A percentile compares a stretch with the other conserved stretches of the same genome.
phyloP scores from a whole-genome alignment of 257 asterid genomes.

The Ballota nigra region DNA sequence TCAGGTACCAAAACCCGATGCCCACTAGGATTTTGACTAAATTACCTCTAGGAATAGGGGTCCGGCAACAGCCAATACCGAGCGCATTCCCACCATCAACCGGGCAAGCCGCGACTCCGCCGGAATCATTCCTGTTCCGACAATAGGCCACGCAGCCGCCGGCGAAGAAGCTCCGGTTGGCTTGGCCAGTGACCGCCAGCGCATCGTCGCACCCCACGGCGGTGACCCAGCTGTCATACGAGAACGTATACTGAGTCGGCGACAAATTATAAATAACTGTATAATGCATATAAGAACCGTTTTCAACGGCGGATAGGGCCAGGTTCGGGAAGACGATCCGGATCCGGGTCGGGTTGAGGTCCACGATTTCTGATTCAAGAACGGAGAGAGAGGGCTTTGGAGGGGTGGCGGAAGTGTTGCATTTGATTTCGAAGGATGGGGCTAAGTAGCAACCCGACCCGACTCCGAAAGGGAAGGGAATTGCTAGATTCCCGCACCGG shows the following conservation, averaged over 20 bases:
- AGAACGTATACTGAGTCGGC: background rate
- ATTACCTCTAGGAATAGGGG: constrained; percentile 27
- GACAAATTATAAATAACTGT: background rate
- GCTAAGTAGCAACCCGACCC: constrained; percentile 9
- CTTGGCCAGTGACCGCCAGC: constrained; percentile 3
- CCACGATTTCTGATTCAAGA: background rate
- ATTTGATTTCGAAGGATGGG: background rate
- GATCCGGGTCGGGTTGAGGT: background rate
- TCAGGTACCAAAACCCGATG: too few relatives aligned
- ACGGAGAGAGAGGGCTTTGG: background rate
- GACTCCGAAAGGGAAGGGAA: constrained; percentile 20
- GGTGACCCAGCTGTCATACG: constrained; percentile 23
- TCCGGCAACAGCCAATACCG: constrained; percentile 26
- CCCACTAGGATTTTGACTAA: too few relatives aligned
- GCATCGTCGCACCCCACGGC: constrained; percentile 29
- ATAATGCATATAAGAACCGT: background rate
- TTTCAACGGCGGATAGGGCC: background rate
- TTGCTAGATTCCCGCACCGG: constrained; percentile 11
- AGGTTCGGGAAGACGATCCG: constrained; percentile 9
- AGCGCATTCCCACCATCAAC: constrained; percentile 3
- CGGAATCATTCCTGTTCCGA: background rate
- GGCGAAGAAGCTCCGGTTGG: constrained; percentile 9
- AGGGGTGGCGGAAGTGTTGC: background rate
- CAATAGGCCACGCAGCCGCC: constrained; percentile 26
- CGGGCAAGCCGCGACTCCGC: constrained; percentile 16